Evolutionary conservation across 2,329 filamentous ascomycete species (phyloP), one percentile per base, ranked within the genome.

Genomic region (Neofusicoccum parvum): DNA sequence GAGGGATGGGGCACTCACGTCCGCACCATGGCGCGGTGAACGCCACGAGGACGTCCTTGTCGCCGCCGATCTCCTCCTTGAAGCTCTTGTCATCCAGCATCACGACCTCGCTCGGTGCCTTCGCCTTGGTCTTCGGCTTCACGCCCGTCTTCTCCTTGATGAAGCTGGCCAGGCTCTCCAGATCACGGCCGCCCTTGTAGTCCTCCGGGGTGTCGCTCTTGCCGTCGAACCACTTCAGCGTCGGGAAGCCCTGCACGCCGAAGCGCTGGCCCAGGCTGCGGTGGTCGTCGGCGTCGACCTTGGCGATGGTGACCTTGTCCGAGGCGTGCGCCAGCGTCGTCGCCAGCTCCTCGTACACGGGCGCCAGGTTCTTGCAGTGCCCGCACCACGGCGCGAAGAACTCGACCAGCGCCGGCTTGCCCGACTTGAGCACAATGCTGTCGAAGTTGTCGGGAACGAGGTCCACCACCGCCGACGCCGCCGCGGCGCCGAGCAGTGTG

Each of bases 331-430:
- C 88, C 79, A 94, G 96, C 48, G 84, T 82, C 58, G 84, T 79
- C 53, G 88, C 95, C 49, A 99, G 88, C 77, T 99, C 92, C 79
- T 99, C 95, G 80, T 96, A 99, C 67, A 96, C 84, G 58, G 95
- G 96, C 15, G 95, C 95, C 39, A 99, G 90, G 75, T 83, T 96
- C 87, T 98, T 98, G 92, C 95, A 99, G 86, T 99, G 95, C 37
- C 95, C 96, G 76, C 95, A 99, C 95, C 95, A 99, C 27, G 94
- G 94, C 39, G 95, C 95, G 76, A 96, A 98, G 87, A 99, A 99
- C 80, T 98, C 94, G 72, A 98, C 93, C 32, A 99, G 89, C 0
- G 95, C 94, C 49, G 95, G 94, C 84, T 96, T 98, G 80, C 93
- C 93, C 51, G 92, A 94, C 78, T 96, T 88, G 67, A 97, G 85